Conservation (phyloP, 768 basidiomycete species). For the Xerocomellus amylosporus region DNA sequence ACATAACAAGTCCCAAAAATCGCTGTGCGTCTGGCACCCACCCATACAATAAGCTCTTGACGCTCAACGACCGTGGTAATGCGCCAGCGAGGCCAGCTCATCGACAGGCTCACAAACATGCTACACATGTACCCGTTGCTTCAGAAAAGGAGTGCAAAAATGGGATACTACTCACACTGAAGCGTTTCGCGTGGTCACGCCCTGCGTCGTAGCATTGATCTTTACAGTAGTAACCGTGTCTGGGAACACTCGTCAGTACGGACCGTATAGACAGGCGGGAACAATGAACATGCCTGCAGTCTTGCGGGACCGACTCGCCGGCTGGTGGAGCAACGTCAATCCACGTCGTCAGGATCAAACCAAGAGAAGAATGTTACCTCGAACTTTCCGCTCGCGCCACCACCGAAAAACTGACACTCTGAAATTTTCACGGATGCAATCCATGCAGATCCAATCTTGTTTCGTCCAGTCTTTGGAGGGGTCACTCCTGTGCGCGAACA, state of each 20-base stretch:
- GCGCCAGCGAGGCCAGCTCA: background rate
- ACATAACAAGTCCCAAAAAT: background rate
- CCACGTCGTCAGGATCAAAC: background rate
- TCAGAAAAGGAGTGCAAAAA: background rate
- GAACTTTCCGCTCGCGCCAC: conserved; percentile 8
- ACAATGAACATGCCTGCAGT: conserved; percentile 9
- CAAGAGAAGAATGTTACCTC: background rate
- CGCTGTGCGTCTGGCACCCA: background rate
- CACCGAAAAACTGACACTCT: conserved; percentile 8
- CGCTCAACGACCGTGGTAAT: background rate
- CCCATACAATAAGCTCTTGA: background rate
- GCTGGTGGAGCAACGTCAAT: background rate
- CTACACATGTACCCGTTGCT: background rate
- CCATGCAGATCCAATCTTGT: conserved; percentile 5
- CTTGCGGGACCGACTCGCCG: background rate
- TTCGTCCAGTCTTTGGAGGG: conserved; percentile 4
- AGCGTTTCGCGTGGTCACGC: conserved; percentile 8
- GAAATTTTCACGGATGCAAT: conserved; percentile 9
- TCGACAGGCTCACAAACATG: conserved; percentile 11
- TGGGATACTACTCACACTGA: conserved; percentile 3
- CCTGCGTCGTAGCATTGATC: conserved; percentile 12
- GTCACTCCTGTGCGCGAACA: conserved; percentile 7
- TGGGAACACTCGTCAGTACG: background rate
- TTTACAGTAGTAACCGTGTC: conserved; percentile 13
- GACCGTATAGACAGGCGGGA: background rate